phyloP scores from a whole-genome alignment of 1,284 basidiomycete genomes.

The Hypsizygus ulmarius region DNA sequence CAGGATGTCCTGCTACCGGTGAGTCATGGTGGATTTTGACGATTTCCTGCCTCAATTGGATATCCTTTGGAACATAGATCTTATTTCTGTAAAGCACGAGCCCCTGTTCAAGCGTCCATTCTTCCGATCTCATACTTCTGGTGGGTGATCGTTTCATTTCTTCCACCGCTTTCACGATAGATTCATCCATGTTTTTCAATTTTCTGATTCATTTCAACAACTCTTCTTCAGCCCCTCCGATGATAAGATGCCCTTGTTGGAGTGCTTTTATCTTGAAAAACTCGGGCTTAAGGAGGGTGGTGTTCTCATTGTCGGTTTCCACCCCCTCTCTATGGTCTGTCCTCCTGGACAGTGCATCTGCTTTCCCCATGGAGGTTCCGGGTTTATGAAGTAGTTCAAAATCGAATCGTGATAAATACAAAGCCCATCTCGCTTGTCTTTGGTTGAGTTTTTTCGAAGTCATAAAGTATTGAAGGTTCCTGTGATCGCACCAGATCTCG shows the following conservation, averaged over 20 bases:
- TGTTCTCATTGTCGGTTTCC: constrained; percentile 29
- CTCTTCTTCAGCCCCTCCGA: constrained; percentile 7
- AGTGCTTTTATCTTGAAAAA: constrained; percentile 3
- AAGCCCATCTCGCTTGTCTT: constrained; percentile 40
- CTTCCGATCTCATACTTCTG: constrained; percentile 2
- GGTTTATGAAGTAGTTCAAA: constrained; percentile 38
- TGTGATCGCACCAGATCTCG: constrained; percentile 39
- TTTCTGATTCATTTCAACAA: constrained; percentile 6
- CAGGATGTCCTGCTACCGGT: constrained; percentile 33
- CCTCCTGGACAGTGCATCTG: constrained; percentile 40
- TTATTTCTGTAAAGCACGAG: constrained; percentile 22
- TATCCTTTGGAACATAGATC: constrained; percentile 25
- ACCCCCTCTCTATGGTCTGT: constrained; percentile 31
- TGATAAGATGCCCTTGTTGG: constrained; percentile 1
- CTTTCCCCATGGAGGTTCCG: constrained; percentile 29
- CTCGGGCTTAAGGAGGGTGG: no score
- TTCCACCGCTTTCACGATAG: no score
- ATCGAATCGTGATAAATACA: constrained; percentile 33
- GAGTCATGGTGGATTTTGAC: constrained; percentile 28
- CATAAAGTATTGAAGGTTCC: constrained; percentile 41
- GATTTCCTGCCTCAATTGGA: constrained; percentile 22
- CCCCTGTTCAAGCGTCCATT: constrained; percentile 24
- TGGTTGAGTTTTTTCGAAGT: constrained; percentile 34
- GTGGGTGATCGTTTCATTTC: background rate
- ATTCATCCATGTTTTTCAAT: constrained; percentile 1